These are phyloP conservation scores for Acmispon strigosus DNA, from an alignment of 306 rosid species.

Conservation along the genomic window DNA sequence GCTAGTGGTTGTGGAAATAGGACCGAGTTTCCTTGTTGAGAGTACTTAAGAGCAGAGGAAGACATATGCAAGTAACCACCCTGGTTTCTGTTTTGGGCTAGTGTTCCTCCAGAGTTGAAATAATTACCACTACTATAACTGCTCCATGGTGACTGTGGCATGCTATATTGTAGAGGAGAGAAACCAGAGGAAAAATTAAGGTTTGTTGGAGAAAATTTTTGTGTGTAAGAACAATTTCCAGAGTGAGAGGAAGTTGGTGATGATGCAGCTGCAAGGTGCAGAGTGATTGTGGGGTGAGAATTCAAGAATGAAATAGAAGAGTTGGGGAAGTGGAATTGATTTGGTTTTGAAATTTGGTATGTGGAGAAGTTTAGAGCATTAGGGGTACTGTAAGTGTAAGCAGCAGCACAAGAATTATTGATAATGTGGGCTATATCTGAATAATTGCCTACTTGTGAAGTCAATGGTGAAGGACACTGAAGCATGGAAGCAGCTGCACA, in stretches of 20 bases:
- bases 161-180: slow-evolving; percentile 23
- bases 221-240: slow-evolving; percentile 1
- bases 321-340: slow-evolving; percentile 34
- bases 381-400: neutral
- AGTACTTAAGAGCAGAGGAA: neutral
- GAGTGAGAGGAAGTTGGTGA: slow-evolving; percentile 19
- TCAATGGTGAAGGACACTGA: slow-evolving; percentile 37
- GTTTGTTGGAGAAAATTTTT: slow-evolving; percentile 23
- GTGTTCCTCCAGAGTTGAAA: slow-evolving; percentile 16
- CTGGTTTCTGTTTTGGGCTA: slow-evolving; percentile 19
- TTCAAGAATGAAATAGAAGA: slow-evolving; percentile 37
- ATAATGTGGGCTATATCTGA: slow-evolving; percentile 23
- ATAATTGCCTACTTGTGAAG: slow-evolving; percentile 15
- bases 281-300: slow-evolving; percentile 60
- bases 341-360: slow-evolving; percentile 25
- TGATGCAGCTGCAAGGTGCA: slow-evolving; percentile 35
- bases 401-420: neutral
- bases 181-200: slow-evolving; percentile 35
- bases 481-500: slow-evolving; percentile 64
- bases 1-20: neutral
- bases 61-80: slow-evolving; percentile 23
- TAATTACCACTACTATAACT: neutral
- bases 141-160: slow-evolving; percentile 14
- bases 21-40: slow-evolving; percentile 5
- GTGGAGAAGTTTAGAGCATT: slow-evolving; percentile 19